A percentile compares a stretch with the other conserved stretches of the same genome.
phyloP scores from a whole-genome alignment of 1,284 basidiomycete species.

The Chiua sp. region DNA sequence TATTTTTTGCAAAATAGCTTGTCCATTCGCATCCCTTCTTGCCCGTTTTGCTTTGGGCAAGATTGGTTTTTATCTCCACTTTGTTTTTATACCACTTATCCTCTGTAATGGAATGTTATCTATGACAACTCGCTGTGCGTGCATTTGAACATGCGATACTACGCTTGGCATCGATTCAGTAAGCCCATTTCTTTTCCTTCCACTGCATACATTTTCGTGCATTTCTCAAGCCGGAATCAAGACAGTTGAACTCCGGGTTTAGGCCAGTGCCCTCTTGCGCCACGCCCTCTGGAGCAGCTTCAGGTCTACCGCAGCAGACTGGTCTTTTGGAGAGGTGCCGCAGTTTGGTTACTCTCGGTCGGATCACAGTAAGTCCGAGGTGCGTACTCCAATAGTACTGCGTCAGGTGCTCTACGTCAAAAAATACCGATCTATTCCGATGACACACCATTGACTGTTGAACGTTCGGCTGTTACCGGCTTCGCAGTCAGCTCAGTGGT shows the following conservation, averaged over 20 bases:
- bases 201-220: too few relatives aligned
- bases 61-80: not conserved
- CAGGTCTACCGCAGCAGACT: too few relatives aligned
- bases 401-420: conserved; percentile 36
- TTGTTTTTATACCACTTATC: not conserved
- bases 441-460: too few relatives aligned
- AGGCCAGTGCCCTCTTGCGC: too few relatives aligned
- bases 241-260: too few relatives aligned
- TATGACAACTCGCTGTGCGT: not conserved
- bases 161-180: too few relatives aligned
- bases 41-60: not conserved
- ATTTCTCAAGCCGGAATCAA: too few relatives aligned
- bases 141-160: not conserved
- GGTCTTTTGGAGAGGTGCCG: conserved; percentile 40
- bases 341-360: conserved; percentile 51
- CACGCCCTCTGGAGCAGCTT: too few relatives aligned
- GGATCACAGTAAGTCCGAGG: conserved; percentile 59
- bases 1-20: not conserved
- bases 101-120: not conserved
- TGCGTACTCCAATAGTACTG: conserved; percentile 24
- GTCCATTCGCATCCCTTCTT: conserved; percentile 2
- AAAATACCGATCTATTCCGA: conserved; percentile 19
- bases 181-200: too few relatives aligned
- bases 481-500: conserved; percentile 42
- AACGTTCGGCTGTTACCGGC: too few relatives aligned